Percentiles rank a stretch among this genome's conserved stretches.
These are phyloP conservation scores for Hansenula sp. DNA, from an alignment of 1,139 yeast species.

Conservation along the genomic window DNA sequence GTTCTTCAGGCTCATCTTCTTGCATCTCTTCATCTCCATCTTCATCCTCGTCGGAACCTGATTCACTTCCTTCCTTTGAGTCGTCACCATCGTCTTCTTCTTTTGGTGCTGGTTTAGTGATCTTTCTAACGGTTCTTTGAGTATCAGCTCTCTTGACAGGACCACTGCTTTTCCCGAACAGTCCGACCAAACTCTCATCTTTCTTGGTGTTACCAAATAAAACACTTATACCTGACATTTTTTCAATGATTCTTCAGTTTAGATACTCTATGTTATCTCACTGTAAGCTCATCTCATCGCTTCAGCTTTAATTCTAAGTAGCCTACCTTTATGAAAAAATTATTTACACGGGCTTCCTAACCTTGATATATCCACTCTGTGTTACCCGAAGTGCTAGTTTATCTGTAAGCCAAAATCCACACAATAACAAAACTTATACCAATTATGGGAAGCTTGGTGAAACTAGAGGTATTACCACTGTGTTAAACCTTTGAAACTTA, in stretches of 20 bases:
- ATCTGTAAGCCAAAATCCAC: slow-evolving; percentile 1
- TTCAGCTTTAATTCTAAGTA: not conserved
- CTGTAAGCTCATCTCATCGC: slow-evolving; percentile 17
- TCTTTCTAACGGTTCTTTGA: not conserved
- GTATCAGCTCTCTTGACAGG: not conserved
- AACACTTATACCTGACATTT: slow-evolving; percentile 15
- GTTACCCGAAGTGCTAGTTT: not conserved
- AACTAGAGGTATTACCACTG: too few species aligned
- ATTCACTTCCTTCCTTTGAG: slow-evolving; percentile 11
- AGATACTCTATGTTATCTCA: not conserved
- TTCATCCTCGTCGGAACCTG: slow-evolving; percentile 5
- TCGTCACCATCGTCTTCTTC: slow-evolving; percentile 21
- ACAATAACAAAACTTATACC: not conserved
- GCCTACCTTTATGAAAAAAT: not conserved
- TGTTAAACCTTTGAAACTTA: too few species aligned
- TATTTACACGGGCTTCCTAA: not conserved
- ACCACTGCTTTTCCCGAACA: slow-evolving; percentile 17
- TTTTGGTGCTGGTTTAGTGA: slow-evolving; percentile 11
- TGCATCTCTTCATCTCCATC: slow-evolving; percentile 7
- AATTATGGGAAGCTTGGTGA: too few species aligned
- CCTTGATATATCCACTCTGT: not conserved
- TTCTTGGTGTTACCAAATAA: slow-evolving; percentile 18
- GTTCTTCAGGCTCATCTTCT: slow-evolving; percentile 13
- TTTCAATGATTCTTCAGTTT: not conserved
- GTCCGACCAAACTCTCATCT: slow-evolving; percentile 18